Conservation (phyloP, 192 early-diverging fungal genomes). For the Backusella liffmaniae region DNA sequence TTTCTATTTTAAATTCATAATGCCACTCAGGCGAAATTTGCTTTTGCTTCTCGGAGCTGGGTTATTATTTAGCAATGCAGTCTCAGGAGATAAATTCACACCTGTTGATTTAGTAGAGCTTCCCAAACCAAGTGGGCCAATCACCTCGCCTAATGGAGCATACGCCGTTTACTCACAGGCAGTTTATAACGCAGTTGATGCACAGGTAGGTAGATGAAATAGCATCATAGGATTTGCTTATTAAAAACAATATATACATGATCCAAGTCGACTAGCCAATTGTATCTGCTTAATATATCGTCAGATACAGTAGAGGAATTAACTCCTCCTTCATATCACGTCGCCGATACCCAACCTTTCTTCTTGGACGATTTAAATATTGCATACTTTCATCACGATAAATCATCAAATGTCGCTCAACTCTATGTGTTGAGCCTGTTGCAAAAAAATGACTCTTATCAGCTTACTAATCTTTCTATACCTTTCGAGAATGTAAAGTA, state of each 20-base stretch:
- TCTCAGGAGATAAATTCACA: constrained; percentile 11
- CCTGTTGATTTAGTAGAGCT: constrained; percentile 64
- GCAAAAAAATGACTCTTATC: constrained; percentile 32
- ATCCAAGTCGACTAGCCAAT: constrained; percentile 48
- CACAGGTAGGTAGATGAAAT: constrained; percentile 20
- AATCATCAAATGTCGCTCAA: constrained; percentile 37
- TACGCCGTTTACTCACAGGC: constrained; percentile 59
- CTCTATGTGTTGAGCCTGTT: constrained; percentile 38
- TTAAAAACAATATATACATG: constrained; percentile 8
- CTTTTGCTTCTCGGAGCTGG: not conserved
- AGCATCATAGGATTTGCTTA: not conserved
- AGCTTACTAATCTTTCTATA: constrained; percentile 50
- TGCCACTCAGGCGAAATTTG: not conserved
- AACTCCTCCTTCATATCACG: constrained; percentile 35
- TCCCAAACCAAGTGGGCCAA: constrained; percentile 47
- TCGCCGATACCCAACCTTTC: constrained; percentile 40
- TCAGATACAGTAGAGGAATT: constrained; percentile 43
- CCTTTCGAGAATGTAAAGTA: constrained; percentile 56
- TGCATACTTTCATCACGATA: constrained; percentile 27
- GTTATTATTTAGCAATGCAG: not conserved
- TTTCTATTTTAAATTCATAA: not conserved
- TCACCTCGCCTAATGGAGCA: constrained; percentile 49
- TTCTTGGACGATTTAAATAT: constrained; percentile 47
- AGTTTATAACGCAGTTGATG: constrained; percentile 48
- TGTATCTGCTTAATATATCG: constrained; percentile 48